These are phyloP conservation scores for Fraxinus sp. DNA, from an alignment of 305 asterid species.

Conservation along the genomic window DNA sequence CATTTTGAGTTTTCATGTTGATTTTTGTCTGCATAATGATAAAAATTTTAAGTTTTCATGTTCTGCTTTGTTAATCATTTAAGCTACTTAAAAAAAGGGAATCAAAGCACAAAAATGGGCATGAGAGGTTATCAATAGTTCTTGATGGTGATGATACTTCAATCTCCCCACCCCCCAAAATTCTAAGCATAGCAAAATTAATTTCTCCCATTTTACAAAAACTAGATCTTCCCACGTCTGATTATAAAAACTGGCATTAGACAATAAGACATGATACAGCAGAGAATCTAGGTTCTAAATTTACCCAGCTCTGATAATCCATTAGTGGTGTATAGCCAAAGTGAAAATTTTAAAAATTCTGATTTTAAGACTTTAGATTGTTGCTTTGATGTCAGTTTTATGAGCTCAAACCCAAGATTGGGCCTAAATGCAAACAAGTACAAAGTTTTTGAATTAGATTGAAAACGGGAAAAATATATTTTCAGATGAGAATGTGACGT, in stretches of 20 bases:
- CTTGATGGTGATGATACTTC: no score
- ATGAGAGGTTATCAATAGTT: slow-evolving; percentile 24
- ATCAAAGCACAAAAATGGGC: slow-evolving; percentile 42
- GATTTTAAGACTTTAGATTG: no score
- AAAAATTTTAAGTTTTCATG: no score
- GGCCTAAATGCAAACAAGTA: no score
- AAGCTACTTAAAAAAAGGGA: slow-evolving; percentile 26
- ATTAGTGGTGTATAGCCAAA: neutral
- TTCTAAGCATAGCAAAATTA: neutral
- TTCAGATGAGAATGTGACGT: no score
- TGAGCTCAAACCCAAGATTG: no score
- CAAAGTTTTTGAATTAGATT: no score
- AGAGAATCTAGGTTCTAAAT: neutral
- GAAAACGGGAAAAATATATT: no score
- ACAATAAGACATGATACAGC: neutral
- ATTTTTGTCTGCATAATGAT: no score
- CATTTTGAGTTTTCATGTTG: no score
- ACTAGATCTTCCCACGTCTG: neutral
- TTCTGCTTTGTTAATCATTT: neutral
- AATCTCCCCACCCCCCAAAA: neutral
- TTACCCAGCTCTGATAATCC: neutral
- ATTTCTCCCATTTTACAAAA: neutral
- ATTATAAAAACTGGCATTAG: neutral
- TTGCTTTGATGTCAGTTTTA: no score
- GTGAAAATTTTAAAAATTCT: neutral